phyloP scores from a whole-genome alignment of 2,329 filamentous ascomycete species.

The Xylariaceae sp. region DNA sequence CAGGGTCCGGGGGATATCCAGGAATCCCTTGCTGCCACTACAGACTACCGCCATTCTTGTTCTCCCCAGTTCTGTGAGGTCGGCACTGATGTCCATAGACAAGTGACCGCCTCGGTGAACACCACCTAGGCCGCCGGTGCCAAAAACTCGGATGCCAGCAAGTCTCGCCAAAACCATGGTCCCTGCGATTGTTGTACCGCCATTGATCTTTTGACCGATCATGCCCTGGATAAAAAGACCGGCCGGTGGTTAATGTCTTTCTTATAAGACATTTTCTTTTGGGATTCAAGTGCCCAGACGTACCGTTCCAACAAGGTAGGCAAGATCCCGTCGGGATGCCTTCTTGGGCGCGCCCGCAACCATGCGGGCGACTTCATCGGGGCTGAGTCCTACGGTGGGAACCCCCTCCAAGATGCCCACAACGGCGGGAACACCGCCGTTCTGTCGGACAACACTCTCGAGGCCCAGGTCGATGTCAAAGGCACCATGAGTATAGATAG shows the following conservation, averaged over 20 bases:
- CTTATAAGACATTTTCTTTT: neutral
- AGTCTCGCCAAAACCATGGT: constrained; percentile 86
- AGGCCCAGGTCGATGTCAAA: constrained; percentile 68
- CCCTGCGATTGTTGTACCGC: constrained; percentile 87
- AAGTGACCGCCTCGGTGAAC: constrained; percentile 85
- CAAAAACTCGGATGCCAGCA: constrained; percentile 87
- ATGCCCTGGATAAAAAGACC: constrained; percentile 45
- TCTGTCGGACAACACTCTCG: constrained; percentile 71
- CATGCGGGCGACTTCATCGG: constrained; percentile 68
- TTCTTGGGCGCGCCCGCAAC: constrained; percentile 69
- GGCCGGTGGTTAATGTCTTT: constrained; percentile 10
- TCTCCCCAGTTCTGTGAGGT: constrained; percentile 86
- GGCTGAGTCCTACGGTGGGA: constrained; percentile 69
- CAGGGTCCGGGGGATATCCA: constrained; percentile 84
- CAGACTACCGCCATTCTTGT: constrained; percentile 84
- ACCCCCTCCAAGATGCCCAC: constrained; percentile 82
- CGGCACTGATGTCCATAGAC: constrained; percentile 90
- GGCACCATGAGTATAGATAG: constrained; percentile 93
- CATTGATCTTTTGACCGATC: constrained; percentile 64
- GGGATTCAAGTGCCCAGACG: constrained; percentile 25
- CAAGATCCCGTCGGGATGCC: constrained; percentile 80
- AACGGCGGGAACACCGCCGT: constrained; percentile 83
- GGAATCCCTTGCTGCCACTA: constrained; percentile 91
- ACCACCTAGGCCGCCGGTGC: constrained; percentile 88
- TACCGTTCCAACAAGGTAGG: constrained; percentile 73